Base-by-base conservation (phyloP, 108 stramenopile species). In the Mayamaea pseudoterrestris region DNA sequence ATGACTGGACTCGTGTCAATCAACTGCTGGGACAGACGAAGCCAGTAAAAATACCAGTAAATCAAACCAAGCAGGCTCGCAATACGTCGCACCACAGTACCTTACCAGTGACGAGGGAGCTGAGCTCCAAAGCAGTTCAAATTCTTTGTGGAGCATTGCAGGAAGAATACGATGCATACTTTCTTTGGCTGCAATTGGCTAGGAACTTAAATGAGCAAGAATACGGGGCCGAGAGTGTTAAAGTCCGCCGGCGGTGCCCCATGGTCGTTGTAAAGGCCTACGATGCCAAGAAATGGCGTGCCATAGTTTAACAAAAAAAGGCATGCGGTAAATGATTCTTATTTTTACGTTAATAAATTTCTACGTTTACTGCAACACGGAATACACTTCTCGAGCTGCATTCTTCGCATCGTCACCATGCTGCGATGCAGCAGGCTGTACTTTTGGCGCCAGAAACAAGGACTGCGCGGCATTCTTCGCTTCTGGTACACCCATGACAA, bases 351-450 rank as follows among this genome's bases (percentile, higher is more conserved):
- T 34, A 34, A 34, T 8, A 34, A 34, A 34, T 12, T 20, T 39
- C 20, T 39, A 18, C 20, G 37, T 8, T 51, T 51, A 51, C 18
- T 51, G 50, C 9, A 75, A 36, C 17, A 63, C 60, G 29, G 32
- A 46, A 30, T 72, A 73, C 3, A 89, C 78, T 35, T 89, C 86
- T 46, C 76, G 71, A 11, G 77, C 65, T 8, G 78, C 60, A 9
- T 58, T 69, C 44, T 66, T 63, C 29, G 76, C 76, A 28, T 60
- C 47, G 28, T 69, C 66, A 11, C 75, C 78, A 58, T 80, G 74
- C 6, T 65, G 73, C 35, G 55, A 76, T 6, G 79, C 72, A 18
- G 72, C 60, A 41, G 64, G 51, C 53, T 79, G 77, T 35, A 83
- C 72, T 48, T 67, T 71, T 13, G 82, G 74, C 6, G 63, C 63